Base-by-base conservation (phyloP, 306 rosid genomes). In the Lathyrus oleraceus region DNA sequence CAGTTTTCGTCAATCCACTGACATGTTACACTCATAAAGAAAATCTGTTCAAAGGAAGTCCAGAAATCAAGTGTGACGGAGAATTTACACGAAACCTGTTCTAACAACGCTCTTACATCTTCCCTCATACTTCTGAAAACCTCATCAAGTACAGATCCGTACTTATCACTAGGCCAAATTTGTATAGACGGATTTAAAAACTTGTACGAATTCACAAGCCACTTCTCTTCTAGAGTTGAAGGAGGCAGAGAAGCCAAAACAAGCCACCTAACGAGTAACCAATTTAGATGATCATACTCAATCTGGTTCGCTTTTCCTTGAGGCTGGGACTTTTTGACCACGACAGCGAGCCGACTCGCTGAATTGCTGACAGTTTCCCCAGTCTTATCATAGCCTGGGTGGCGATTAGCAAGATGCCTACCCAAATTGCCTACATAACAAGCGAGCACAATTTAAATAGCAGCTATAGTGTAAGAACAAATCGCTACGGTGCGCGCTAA, bases 1-100 rank as follows among this genome's bases (percentile, higher is more conserved):
- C 99, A 95, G 77, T 72, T 86, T 72, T 91, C 97, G 16, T 88
- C 92, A 27, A 95, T 88, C 99, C 97, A 95, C 48, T 89, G 99
- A 68, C 96, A 86, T 0, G 95, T 86, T 67, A 95, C 87, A 51
- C 99, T 91, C 99, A 89, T 91, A 40, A 85, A 89, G 83, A 67
- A 81, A 14, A 86, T 83, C 66, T 89, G 88, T 60, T 95, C 99
- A 43, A 83, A 91, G 38, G 99, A 91, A 69, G 86, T 84, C 99
- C 99, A 95, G 71, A 95, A 91, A 80, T 95, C 97, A 48, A 89
- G 87, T 16, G 96, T 83, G 51, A 95, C 76, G 44, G 99, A 91
- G 80, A 89, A 70, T 85, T 87, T 95, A 7, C 96, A 87, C 65
- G 97, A 77, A 70, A 86, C 84, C 36, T 81, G 92, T 21, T 86